A percentile compares a stretch with the other conserved stretches of the same genome.
phyloP scores from a whole-genome alignment of 2,329 filamentous ascomycete species.

The Sclerotinia borealis region DNA sequence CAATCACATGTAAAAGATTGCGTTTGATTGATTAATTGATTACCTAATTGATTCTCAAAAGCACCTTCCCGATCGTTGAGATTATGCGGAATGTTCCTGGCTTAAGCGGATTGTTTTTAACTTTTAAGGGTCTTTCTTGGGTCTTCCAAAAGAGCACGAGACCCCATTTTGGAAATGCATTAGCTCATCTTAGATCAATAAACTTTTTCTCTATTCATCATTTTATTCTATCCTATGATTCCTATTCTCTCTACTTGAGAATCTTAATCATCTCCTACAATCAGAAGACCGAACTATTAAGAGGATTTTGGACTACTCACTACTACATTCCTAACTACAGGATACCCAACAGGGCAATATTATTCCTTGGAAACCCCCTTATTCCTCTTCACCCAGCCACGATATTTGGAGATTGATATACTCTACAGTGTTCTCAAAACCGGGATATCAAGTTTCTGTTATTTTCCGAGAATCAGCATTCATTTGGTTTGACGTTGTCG shows the following conservation, averaged over 20 bases:
- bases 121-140: neutral
- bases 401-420: neutral
- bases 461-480: neutral
- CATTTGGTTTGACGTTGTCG: neutral
- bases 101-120: neutral
- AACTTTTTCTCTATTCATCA: neutral
- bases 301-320: neutral
- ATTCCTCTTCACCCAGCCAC: neutral
- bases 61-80: neutral
- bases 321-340: neutral
- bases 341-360: neutral
- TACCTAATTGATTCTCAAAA: neutral
- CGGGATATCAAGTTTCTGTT: neutral
- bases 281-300: neutral
- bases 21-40: too few relatives aligned
- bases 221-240: neutral
- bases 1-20: slow-evolving; percentile 2
- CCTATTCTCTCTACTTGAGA: too few relatives aligned
- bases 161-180: neutral
- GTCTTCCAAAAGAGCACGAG: neutral
- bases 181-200: neutral
- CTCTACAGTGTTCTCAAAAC: neutral
- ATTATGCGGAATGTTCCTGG: slow-evolving; percentile 7
- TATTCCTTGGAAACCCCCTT: neutral
- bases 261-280: neutral